Percentiles rank a stretch among this genome's conserved stretches.
Evolutionary conservation across 208 protist genomes (phyloP).

Genomic region (Wallacemonas rigidus): DNA sequence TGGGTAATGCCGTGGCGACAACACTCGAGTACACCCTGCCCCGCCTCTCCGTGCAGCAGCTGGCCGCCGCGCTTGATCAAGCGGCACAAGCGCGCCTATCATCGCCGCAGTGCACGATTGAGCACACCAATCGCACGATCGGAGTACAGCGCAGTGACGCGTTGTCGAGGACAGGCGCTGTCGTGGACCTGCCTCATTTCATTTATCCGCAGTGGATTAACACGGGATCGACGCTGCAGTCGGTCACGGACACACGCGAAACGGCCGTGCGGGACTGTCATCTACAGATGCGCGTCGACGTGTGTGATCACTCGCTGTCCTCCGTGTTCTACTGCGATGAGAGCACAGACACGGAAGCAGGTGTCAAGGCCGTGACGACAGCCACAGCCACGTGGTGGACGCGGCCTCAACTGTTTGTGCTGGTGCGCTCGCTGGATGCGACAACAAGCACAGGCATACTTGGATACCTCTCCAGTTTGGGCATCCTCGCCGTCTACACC

Average conservation of each 20-base stretch:
- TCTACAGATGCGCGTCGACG: not conserved
- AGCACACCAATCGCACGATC: not conserved
- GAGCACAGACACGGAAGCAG: not conserved
- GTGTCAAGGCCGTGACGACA: not conserved
- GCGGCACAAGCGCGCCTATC: not conserved
- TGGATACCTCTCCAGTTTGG: constrained; percentile 54
- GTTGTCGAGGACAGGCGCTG: not conserved
- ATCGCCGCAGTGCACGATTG: not conserved
- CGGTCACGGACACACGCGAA: not conserved
- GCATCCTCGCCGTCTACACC: constrained; percentile 80
- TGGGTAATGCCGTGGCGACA: not conserved
- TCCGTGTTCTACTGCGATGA: constrained; percentile 15
- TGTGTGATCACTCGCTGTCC: not conserved
- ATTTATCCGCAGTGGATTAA: constrained; percentile 16
- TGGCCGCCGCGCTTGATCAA: constrained; percentile 14
- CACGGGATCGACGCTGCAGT: constrained; percentile 3
- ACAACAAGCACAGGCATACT: constrained; percentile 33
- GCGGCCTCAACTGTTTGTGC: constrained; percentile 17
- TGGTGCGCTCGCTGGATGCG: constrained; percentile 48
- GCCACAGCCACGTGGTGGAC: not conserved
- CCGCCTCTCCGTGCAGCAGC: not conserved
- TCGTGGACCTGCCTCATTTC: not conserved
- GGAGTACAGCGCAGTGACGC: too few species aligned
- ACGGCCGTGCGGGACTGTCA: not conserved
- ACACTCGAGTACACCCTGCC: constrained; percentile 28